Evolutionary conservation across 1,139 yeast species (phyloP).

Genomic region (Saccharomyces hybrid): DNA sequence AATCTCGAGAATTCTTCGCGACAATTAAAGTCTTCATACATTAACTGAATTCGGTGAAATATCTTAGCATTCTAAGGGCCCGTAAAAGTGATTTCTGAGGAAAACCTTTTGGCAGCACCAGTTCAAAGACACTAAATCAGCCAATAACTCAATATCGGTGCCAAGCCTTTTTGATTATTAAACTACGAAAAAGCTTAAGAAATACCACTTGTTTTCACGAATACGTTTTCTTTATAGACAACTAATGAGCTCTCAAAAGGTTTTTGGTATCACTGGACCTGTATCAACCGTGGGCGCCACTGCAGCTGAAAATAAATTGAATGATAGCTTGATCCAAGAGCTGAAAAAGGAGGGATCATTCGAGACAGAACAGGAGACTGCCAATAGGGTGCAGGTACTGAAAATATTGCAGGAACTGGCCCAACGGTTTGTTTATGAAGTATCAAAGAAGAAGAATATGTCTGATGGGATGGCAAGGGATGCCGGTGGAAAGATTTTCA

Average conservation of each 20-base stretch:
- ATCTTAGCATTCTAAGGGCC: background rate
- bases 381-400: slow-evolving; percentile 71
- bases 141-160: background rate
- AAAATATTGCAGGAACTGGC: slow-evolving; percentile 61
- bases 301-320: slow-evolving; percentile 64
- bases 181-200: background rate
- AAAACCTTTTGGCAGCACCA: background rate
- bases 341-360: slow-evolving; percentile 81
- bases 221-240: background rate
- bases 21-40: background rate
- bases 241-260: slow-evolving; percentile 30
- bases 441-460: slow-evolving; percentile 78
- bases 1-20: background rate
- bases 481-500: slow-evolving; percentile 94
- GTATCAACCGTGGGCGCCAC: slow-evolving; percentile 81
- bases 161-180: background rate
- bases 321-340: slow-evolving; percentile 71
- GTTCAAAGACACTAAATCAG: background rate
- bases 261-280: slow-evolving; percentile 84
- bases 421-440: slow-evolving; percentile 74
- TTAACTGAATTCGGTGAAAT: background rate
- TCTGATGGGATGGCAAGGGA: slow-evolving; percentile 95
- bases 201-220: no score
- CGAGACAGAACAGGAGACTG: slow-evolving; percentile 77
- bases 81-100: background rate